Evolutionary conservation across 192 early-diverging fungal species (phyloP).

Genomic region (Anaeromyces robustus): DNA sequence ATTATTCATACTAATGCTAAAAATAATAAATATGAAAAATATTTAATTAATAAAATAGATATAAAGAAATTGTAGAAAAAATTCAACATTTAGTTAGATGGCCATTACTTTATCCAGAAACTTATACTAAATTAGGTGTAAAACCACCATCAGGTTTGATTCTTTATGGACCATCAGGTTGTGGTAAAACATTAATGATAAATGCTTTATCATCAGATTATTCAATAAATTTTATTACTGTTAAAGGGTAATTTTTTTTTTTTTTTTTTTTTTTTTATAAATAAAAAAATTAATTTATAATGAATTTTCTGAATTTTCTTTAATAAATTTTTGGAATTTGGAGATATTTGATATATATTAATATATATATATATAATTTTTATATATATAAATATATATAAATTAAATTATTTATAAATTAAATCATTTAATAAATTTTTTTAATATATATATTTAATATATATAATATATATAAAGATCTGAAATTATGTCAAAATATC

Average conservation of each 20-base stretch:
- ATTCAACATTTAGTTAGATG: constrained; percentile 42
- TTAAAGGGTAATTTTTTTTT: constrained; percentile 60
- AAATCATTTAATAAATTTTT: too few species aligned
- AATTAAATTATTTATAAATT: too few species aligned
- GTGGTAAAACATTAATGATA: constrained; percentile 79
- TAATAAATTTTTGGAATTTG: too few species aligned
- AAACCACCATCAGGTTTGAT: constrained; percentile 66
- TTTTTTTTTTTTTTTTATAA: too few species aligned
- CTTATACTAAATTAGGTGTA: constrained; percentile 44
- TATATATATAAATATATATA: too few species aligned
- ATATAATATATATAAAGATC: constrained; percentile 18
- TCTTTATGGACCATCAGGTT: constrained; percentile 80
- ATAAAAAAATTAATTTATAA: too few species aligned
- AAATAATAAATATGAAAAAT: too few species aligned
- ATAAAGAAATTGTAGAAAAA: constrained; percentile 30
- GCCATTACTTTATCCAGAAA: constrained; percentile 34
- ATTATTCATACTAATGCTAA: too few species aligned
- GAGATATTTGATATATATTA: too few species aligned
- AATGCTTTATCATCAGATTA: constrained; percentile 60
- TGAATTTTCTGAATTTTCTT: too few species aligned
- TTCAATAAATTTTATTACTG: constrained; percentile 65
- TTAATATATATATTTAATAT: too few species aligned
- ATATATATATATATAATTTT: too few species aligned
- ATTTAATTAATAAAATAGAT: constrained; percentile 18
- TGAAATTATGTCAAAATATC: constrained; percentile 87